A percentile compares a stretch with the other conserved stretches of the same genome.
phyloP scores from a whole-genome alignment of 1,284 basidiomycete species.

The Waitea zeae region DNA sequence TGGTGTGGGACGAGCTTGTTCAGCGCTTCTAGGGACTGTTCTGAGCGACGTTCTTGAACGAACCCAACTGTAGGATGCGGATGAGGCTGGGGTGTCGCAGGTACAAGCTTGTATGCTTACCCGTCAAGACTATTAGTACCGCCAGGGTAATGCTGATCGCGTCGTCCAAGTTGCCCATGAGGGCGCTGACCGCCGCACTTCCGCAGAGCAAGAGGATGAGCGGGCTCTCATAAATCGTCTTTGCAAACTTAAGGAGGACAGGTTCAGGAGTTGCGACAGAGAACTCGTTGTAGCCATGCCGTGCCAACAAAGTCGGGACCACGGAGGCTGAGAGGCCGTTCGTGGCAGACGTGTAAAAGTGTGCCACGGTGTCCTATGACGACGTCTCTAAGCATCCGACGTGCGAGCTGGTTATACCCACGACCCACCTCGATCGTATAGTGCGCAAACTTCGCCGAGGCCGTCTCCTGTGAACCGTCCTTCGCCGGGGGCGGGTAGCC shows the following conservation, averaged over 20 bases:
- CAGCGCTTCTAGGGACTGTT: conserved; percentile 86
- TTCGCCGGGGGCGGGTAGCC: conserved; percentile 14
- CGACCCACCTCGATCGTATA: conserved; percentile 7
- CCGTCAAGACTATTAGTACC: conserved; percentile 83
- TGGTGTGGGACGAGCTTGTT: conserved; percentile 96
- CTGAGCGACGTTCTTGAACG: conserved; percentile 88
- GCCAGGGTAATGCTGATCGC: conserved; percentile 91
- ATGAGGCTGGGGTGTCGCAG: not conserved
- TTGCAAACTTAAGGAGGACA: conserved; percentile 72
- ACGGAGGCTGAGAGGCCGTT: conserved; percentile 48
- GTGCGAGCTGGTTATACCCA: too few relatives aligned
- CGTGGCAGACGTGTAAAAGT: conserved; percentile 44
- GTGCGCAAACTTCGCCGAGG: conserved; percentile 16
- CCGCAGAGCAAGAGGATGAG: conserved; percentile 81
- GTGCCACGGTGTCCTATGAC: conserved; percentile 47
- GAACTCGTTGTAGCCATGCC: conserved; percentile 88
- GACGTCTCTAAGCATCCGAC: not conserved
- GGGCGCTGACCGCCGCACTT: conserved; percentile 71
- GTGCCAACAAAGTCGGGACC: conserved; percentile 47
- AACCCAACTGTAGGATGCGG: conserved; percentile 58
- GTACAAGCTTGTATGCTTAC: conserved; percentile 23
- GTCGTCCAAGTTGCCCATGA: conserved; percentile 91
- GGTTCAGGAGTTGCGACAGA: conserved; percentile 75
- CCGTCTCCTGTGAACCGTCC: conserved; percentile 15
- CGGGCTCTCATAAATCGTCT: conserved; percentile 88